Base-by-base conservation (phyloP, 208 protist species). In the Herpetomonas samuelpessoai region DNA sequence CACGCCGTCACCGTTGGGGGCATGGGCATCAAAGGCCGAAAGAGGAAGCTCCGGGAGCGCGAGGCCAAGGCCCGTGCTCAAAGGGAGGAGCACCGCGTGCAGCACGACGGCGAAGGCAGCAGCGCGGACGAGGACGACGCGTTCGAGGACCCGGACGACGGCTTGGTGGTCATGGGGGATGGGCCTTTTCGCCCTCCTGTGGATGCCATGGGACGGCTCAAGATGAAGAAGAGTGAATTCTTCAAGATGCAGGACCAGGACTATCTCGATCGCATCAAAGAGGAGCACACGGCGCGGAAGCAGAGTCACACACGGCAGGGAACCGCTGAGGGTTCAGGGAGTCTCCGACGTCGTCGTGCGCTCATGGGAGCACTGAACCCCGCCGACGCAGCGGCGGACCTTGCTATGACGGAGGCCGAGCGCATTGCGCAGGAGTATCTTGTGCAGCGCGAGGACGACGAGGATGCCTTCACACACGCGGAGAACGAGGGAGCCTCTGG, bases 1-100 rank as follows among this genome's bases (percentile, higher is more conserved):
- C n/a, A n/a, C n/a, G n/a, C n/a, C n/a, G n/a, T n/a, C n/a, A n/a
- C n/a, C n/a, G 7, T 26, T 38, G 14, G 16, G 9, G 38, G 16
- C 21, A 95, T 95, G 88, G 88, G 88, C 51, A 91, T 92, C 38
- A 95, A 92, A 54, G 88, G 88, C 0, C 73, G 81, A 22, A 77
- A 72, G 28, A 91, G 87, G 65, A 80, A 79, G 56, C 57, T 87
- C 22, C 85, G 86, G 6, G 72, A 83, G 65, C 73, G 85, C 3
- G 80, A 82, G 62, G 62, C 50, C 19, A 47, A 62, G 46, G 79
- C 59, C 22, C 26, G 50, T 7, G 48, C 51, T 35, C 47, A 61
- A 58, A 60, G 54, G 45, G 31, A 58, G 19, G 65, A 72, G 41
- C 35, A 51, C 24, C n/a, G 2, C 19, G 50, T 53, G 38, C 7